These are phyloP conservation scores for Telfairia occidentalis DNA, from an alignment of 331 rosid species.

Conservation along the genomic window DNA sequence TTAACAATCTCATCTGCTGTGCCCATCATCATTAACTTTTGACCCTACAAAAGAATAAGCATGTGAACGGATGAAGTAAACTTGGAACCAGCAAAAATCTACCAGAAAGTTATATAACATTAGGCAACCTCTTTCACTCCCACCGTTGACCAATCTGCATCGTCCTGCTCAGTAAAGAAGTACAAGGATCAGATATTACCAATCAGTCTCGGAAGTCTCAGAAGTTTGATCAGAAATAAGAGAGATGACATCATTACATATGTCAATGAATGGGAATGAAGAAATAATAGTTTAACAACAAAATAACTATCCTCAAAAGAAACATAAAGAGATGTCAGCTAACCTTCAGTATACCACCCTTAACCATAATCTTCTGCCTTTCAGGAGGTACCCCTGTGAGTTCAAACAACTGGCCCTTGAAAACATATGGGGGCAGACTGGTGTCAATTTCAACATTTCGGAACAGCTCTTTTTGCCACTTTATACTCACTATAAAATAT, in stretches of 20 bases:
- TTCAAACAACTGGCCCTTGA: constrained; percentile 88
- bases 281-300: not conserved
- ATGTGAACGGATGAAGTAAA: constrained; percentile 6
- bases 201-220: not conserved
- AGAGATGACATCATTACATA: not conserved
- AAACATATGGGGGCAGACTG: constrained; percentile 72
- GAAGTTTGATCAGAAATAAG: not conserved
- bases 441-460: constrained; percentile 80
- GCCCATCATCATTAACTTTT: constrained; percentile 99
- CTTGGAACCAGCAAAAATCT: not conserved
- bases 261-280: not conserved
- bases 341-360: constrained; percentile 95
- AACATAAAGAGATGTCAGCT: constrained; percentile 2
- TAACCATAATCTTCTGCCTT: constrained; percentile 96
- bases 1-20: constrained; percentile 88
- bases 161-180: constrained; percentile 50
- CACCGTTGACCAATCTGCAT: constrained; percentile 71
- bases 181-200: not conserved
- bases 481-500: constrained; percentile 52
- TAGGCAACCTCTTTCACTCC: constrained; percentile 69
- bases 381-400: constrained; percentile 95
- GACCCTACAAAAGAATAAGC: constrained; percentile 53
- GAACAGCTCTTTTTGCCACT: constrained; percentile 88
- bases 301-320: not conserved
- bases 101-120: constrained; percentile 12